Evolutionary conservation across 345 rosid species (phyloP).

Genomic region (Eucalyptus caleyi): DNA sequence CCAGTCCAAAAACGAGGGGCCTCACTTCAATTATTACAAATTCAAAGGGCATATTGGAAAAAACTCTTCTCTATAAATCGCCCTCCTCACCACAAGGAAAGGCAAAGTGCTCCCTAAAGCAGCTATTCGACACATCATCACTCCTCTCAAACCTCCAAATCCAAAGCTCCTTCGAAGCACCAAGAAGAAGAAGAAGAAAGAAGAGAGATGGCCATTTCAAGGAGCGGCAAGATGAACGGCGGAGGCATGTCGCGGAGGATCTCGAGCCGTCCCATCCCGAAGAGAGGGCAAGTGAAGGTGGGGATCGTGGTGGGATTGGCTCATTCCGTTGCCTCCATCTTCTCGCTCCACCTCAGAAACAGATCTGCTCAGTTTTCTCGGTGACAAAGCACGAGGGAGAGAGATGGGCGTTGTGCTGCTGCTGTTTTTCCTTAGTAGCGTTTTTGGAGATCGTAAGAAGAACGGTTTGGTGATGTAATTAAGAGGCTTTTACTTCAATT

Average conservation of each 20-base stretch:
- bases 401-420: neutral
- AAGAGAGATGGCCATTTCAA: constrained; percentile 20
- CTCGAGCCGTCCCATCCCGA: constrained; percentile 49
- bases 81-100: neutral
- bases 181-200: neutral
- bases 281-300: constrained; percentile 69
- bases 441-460: neutral
- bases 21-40: neutral
- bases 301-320: constrained; percentile 49
- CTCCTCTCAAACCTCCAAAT: neutral
- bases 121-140: neutral
- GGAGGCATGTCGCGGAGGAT: constrained; percentile 13
- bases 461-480: neutral
- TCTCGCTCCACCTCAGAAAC: neutral
- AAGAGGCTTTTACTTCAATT: neutral
- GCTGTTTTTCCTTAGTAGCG: neutral
- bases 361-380: neutral
- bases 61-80: neutral
- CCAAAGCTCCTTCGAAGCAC: neutral
- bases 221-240: constrained; percentile 5
- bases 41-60: neutral
- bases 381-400: neutral
- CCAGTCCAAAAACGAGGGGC: neutral
- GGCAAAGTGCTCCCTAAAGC: neutral
- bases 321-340: constrained; percentile 48